Conservation (phyloP, 1,139 yeast species). For the Geotrichum europaeum region DNA sequence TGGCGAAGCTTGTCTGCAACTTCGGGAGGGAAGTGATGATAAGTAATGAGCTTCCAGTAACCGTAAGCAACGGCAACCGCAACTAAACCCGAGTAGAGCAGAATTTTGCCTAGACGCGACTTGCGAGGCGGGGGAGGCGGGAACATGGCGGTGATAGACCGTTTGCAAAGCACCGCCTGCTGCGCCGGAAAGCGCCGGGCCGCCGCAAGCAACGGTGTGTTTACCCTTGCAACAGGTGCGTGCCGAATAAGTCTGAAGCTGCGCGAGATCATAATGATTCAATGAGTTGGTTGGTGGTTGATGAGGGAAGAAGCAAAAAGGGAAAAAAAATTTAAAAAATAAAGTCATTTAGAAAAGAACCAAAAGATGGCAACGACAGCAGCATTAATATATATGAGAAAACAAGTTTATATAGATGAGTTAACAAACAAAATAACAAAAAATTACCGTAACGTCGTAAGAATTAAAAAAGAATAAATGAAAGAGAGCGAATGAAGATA, state of each 20-base stretch:
- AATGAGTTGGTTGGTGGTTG: neutral
- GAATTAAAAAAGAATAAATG: neutral
- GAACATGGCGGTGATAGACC: constrained; percentile 4
- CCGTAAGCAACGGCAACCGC: constrained; percentile 6
- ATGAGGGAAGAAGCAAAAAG: neutral
- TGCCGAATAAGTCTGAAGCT: neutral
- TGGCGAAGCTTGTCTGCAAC: constrained; percentile 68
- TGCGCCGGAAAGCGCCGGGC: neutral
- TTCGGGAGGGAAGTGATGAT: constrained; percentile 42
- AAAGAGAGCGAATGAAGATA: neutral
- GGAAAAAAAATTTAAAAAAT: neutral
- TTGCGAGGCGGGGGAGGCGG: constrained; percentile 9
- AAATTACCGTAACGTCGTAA: neutral
- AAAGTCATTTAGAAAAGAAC: neutral
- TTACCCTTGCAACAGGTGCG: neutral
- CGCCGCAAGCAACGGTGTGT: neutral
- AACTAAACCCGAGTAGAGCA: constrained; percentile 1
- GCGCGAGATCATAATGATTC: neutral
- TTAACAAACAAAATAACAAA: neutral
- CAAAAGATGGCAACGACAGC: neutral
- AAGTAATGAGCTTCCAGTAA: constrained; percentile 21
- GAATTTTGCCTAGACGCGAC: neutral
- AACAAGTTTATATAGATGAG: neutral
- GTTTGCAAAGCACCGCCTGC: neutral
- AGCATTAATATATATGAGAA: neutral